These are phyloP conservation scores for Achaetomium macrosporum DNA, from an alignment of 2,329 filamentous ascomycete species.

Conservation along the genomic window DNA sequence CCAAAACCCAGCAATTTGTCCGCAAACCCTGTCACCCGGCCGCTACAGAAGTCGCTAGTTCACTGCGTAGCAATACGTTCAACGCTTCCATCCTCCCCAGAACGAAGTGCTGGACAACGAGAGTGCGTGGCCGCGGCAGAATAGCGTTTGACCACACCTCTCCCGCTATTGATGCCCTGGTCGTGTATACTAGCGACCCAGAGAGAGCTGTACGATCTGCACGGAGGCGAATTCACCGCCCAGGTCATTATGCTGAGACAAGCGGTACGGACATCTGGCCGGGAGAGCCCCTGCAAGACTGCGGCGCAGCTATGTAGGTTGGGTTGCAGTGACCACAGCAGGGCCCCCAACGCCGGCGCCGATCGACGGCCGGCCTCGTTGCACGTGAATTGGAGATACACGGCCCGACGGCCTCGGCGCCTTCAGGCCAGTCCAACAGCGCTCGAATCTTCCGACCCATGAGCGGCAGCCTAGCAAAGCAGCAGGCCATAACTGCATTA, in stretches of 20 bases:
- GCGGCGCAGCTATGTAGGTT: constrained; percentile 13
- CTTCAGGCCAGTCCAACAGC: neutral
- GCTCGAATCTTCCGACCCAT: too few relatives aligned
- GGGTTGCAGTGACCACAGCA: neutral
- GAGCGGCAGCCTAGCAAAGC: too few relatives aligned
- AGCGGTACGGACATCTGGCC: too few relatives aligned
- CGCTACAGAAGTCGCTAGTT: neutral
- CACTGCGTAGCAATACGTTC: neutral
- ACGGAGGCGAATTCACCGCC: too few relatives aligned
- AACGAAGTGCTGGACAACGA: constrained; percentile 12
- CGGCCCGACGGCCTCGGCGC: neutral
- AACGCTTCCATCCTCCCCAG: constrained; percentile 15
- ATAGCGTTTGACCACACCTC: too few relatives aligned
- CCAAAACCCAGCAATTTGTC: constrained; percentile 27
- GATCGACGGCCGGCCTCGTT: constrained; percentile 8
- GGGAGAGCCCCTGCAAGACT: constrained; percentile 6
- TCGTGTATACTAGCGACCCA: neutral
- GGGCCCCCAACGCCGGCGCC: neutral
- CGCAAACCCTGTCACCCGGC: constrained; percentile 3
- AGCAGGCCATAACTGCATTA: too few relatives aligned
- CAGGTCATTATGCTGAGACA: too few relatives aligned
- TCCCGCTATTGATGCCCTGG: neutral
- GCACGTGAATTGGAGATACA: constrained; percentile 17
- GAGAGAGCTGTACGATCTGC: neutral
- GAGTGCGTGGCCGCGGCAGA: constrained; percentile 21